Base-by-base conservation (phyloP, 257 asterid species). In the Capsicum rhomboideum region DNA sequence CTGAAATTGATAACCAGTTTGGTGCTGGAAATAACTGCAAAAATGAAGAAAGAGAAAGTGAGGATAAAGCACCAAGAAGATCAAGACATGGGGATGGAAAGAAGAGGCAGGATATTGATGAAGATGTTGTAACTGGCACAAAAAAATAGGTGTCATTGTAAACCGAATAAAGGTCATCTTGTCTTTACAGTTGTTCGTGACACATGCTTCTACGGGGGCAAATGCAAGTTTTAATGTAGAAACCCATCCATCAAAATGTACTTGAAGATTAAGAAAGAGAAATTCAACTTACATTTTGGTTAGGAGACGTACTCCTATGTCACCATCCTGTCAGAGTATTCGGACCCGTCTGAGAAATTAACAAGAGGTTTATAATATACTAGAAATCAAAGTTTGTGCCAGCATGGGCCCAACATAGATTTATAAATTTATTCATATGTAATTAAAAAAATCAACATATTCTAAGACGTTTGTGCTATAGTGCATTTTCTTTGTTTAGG, bases 41-140 rank as follows among this genome's bases (percentile, higher is more conserved):
- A 87, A 92, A 90, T 34, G 94, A 93, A 2, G 95, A 92, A 69
- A 93, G 98, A 63, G 97, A 89, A 31, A 93, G 98, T n/a, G 97
- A 94, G 83, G 97, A 93, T 52, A 97, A 92, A 89, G 98, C 97
- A 18, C 97, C 98, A 6, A 93, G 98, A 89, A 88, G 98, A 82
- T 94, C 98, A 31, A 93, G 97, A 83, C 92, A 94, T 23, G 98
- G 98, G 37, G 98, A 94, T 78, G 97, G 97, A 61, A 93, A 90
- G 91, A 94, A 90, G 91, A 89, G 93, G 87, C 93, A 89, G 44
- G 86, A 93, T 82, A 79, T 64, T 74, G 92, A 90, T 61, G 87
- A 87, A 16, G 94, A 90, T 83, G 82, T 87, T 20, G 49, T 88
- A 56, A 84, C 77, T 54, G 85, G 64, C 59, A 82, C 93, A 61